Conservation (phyloP, 208 protist genomes). For the Crithidia bombi region DNA sequence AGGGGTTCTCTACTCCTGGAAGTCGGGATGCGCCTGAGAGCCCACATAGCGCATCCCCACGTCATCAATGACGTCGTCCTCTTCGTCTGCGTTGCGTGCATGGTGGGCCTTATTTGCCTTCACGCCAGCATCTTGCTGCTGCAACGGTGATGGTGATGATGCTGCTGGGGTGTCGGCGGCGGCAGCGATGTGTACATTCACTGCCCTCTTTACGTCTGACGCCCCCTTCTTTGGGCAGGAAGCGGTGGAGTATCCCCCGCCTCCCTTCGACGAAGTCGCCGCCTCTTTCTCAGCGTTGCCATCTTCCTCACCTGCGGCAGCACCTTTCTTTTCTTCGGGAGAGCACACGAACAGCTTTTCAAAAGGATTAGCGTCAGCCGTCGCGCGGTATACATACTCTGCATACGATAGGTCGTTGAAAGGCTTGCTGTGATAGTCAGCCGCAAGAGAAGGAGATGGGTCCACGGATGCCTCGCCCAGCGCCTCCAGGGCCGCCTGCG, state of each 20-base stretch:
- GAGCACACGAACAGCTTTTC: constrained; percentile 52
- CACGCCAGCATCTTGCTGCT: background rate
- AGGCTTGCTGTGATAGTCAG: constrained; percentile 57
- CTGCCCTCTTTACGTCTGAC: no score
- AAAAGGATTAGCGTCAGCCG: constrained; percentile 84
- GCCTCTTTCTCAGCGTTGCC: background rate
- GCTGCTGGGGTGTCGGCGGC: no score
- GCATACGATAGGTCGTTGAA: constrained; percentile 70
- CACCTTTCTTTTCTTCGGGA: background rate
- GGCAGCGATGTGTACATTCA: no score
- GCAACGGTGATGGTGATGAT: no score
- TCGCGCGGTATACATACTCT: constrained; percentile 80
- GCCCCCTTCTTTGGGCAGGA: no score
- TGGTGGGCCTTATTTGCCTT: background rate
- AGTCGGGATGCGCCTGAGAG: constrained; percentile 42
- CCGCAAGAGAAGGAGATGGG: constrained; percentile 51
- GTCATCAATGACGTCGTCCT: constrained; percentile 71
- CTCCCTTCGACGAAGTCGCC: background rate
- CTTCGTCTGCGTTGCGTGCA: constrained; percentile 24
- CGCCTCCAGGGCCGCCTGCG: constrained; percentile 4
- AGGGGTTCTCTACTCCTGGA: constrained; percentile 31
- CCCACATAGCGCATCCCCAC: constrained; percentile 68
- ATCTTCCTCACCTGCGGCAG: background rate
- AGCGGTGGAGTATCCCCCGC: no score
- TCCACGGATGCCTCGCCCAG: constrained; percentile 34